phyloP scores from a whole-genome alignment of 169 alveolate species.

The Eimeria sp. region DNA sequence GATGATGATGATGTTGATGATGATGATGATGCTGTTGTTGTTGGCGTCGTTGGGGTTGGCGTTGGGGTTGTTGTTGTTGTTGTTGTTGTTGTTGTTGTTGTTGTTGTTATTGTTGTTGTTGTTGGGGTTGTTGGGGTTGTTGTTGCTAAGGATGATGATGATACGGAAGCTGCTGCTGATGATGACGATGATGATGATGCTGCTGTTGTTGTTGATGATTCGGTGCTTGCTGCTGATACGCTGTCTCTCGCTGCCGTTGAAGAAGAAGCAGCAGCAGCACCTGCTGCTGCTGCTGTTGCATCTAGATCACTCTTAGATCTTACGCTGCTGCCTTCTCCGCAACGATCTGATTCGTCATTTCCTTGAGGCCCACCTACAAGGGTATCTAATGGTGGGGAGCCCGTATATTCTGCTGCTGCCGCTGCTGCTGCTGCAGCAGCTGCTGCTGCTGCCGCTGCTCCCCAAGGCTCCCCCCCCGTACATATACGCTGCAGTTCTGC shows the following conservation, averaged over 20 bases:
- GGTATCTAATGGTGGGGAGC: not conserved
- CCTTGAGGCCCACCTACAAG: not conserved
- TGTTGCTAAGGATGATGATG: not conserved
- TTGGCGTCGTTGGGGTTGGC: no score
- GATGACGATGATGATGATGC: not conserved
- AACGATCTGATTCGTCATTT: not conserved
- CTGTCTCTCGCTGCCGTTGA: no score
- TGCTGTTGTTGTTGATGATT: not conserved
- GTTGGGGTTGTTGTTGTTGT: no score
- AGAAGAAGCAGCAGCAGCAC: not conserved
- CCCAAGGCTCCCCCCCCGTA: not conserved
- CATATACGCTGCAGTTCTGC: slow-evolving; percentile 10
- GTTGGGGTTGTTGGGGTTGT: not conserved
- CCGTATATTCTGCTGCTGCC: not conserved
- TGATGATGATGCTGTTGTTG: no score
- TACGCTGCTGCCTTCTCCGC: not conserved
- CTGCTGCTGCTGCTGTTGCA: not conserved
- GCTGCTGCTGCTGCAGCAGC: not conserved
- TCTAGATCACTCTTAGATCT: not conserved
- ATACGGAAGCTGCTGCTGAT: not conserved
- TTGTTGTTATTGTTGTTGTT: not conserved
- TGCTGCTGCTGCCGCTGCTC: no score
- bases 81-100: not conserved
- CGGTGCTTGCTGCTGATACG: no score
- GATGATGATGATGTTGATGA: no score